A percentile compares a stretch with the other conserved stretches of the same genome.
These are phyloP conservation scores for Hippophae tibetana DNA, from an alignment of 306 rosid genomes.

Conservation along the genomic window DNA sequence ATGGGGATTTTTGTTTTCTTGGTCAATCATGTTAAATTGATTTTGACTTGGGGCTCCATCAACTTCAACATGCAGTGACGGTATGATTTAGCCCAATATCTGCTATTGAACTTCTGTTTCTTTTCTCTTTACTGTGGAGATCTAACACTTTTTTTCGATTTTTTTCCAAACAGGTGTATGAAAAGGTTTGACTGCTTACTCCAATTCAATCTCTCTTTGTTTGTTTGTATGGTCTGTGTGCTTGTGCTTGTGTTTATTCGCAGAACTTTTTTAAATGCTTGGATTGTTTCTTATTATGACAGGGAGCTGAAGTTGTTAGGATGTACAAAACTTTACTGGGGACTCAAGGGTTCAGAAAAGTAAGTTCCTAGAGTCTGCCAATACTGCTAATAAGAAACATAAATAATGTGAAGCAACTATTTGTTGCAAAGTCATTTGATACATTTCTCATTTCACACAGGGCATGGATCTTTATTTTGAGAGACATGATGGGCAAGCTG, in stretches of 20 bases:
- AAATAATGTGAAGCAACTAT: constrained; percentile 9
- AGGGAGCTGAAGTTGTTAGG: constrained; percentile 99
- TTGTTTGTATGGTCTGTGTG: constrained; percentile 2
- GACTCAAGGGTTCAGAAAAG: constrained; percentile 82
- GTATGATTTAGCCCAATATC: constrained; percentile 37
- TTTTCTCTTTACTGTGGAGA: constrained; percentile 6
- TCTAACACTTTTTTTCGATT: constrained; percentile 26
- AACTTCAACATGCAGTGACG: constrained; percentile 72
- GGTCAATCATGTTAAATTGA: constrained; percentile 24
- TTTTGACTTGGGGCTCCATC: constrained; percentile 38
- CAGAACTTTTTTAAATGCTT: not conserved
- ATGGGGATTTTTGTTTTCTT: constrained; percentile 26
- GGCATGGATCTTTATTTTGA: constrained; percentile 98
- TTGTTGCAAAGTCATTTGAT: constrained; percentile 11
- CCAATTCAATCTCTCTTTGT: constrained; percentile 19
- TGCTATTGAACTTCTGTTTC: constrained; percentile 4
- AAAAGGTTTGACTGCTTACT: constrained; percentile 56
- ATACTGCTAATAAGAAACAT: constrained; percentile 7
- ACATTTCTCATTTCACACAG: constrained; percentile 32
- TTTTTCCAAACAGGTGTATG: constrained; percentile 70
- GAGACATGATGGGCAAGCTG: constrained; percentile 98
- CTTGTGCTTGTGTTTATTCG: not conserved
- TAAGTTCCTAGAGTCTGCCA: constrained; percentile 30
- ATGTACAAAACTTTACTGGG: constrained; percentile 98
- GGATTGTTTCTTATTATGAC: constrained; percentile 28